phyloP scores from a whole-genome alignment of 2,329 filamentous ascomycete genomes.

The Phialophora verrucosa region DNA sequence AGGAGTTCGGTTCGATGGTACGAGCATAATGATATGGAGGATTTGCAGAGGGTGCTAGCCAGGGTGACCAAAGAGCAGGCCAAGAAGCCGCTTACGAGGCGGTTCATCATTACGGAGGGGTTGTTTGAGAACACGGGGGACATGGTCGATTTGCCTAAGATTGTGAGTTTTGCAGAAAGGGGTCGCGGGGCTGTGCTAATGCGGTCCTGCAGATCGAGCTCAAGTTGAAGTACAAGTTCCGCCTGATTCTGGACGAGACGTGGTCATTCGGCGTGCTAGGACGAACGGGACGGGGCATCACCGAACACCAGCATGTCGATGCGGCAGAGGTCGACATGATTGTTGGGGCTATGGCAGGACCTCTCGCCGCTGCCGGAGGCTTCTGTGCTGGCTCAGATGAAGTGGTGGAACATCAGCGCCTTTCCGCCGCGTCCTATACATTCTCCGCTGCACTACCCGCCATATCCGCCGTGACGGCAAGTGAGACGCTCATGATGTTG shows the following conservation, averaged over 20 bases:
- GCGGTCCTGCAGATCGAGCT: constrained; percentile 71
- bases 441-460: constrained; percentile 94
- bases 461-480: constrained; percentile 92
- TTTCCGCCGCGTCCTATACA: constrained; percentile 89
- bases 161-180: constrained; percentile 61
- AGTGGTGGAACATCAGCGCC: constrained; percentile 94
- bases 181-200: constrained; percentile 5
- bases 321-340: constrained; percentile 96
- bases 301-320: constrained; percentile 96
- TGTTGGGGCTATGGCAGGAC: constrained; percentile 86
- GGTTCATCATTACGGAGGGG: constrained; percentile 96
- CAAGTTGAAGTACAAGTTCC: constrained; percentile 96
- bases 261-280: constrained; percentile 97
- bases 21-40: constrained; percentile 94
- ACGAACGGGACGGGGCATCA: constrained; percentile 86
- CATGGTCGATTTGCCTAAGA: constrained; percentile 79
- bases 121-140: constrained; percentile 92
- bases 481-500: constrained; percentile 83
- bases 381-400: constrained; percentile 93
- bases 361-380: constrained; percentile 88
- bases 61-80: constrained; percentile 87
- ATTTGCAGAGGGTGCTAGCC: constrained; percentile 82
- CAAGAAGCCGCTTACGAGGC: constrained; percentile 83
- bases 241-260: constrained; percentile 94
- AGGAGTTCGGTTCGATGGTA: constrained; percentile 92